Evolutionary conservation across 164 flowering plant species (phyloP).

Genomic region (Warburgia ugandensis): DNA sequence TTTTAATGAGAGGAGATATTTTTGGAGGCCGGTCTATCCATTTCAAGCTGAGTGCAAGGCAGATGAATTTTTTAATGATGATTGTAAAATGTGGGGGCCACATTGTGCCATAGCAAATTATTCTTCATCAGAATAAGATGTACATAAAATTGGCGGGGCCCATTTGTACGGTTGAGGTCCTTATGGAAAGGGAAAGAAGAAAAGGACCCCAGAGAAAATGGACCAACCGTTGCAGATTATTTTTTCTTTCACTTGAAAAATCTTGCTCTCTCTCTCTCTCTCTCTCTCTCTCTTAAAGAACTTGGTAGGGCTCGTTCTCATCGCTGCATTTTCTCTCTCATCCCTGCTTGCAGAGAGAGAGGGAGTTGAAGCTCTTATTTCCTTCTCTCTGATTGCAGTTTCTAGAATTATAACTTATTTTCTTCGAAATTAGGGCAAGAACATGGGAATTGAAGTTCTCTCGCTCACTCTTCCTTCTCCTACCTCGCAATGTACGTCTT

Average conservation of each 20-base stretch:
- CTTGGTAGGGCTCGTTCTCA: background rate
- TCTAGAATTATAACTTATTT: background rate
- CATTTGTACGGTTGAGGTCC: no score
- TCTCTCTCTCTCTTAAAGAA: background rate
- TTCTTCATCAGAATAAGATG: no score
- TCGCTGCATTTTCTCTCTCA: background rate
- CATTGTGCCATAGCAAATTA: no score
- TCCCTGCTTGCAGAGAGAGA: background rate
- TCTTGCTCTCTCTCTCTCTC: background rate
- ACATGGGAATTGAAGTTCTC: slow-evolving; percentile 17
- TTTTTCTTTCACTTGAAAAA: background rate
- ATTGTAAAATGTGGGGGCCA: no score
- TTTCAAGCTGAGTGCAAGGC: no score
- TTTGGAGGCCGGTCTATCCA: no score
- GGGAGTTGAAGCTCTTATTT: background rate
- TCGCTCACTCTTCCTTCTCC: slow-evolving; percentile 17
- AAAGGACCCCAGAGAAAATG: slow-evolving; percentile 6
- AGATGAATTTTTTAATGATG: no score
- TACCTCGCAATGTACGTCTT: slow-evolving; percentile 13
- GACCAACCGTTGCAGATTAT: slow-evolving; percentile 15
- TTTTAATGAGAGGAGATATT: no score
- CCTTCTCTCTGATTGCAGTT: background rate
- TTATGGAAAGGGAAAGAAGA: background rate
- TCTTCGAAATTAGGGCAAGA: slow-evolving; percentile 3
- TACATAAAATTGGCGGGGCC: no score